Base-by-base conservation (phyloP, 768 basidiomycete genomes). In the Astraeus odoratus region DNA sequence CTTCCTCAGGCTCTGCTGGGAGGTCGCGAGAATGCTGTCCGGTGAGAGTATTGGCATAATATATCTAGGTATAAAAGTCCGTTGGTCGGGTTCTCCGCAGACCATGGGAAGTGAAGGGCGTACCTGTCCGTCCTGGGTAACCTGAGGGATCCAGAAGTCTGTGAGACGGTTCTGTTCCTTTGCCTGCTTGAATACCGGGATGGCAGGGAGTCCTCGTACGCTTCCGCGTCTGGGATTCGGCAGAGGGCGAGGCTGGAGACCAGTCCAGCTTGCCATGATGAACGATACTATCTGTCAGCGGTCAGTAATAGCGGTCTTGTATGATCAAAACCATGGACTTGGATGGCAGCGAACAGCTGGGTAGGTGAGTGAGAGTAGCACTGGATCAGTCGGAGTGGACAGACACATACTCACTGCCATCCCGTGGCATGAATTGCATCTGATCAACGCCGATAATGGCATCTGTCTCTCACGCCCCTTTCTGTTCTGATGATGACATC, bases 111-210 rank as follows among this genome's bases (percentile, higher is more conserved):
- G 4, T 31, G 46, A 48, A 44, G 45, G 47, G 63, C 71, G 52
- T 55, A 92, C 91, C 77, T 88, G 87, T 48, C 90, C 88, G 51
- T 85, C 78, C 12, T 73, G 63, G 2, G 86, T 83, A 39, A 95
- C 78, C 56, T 83, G 79, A 8, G 94, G 94, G 53, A 93, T 81
- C 94, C 94, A 97, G 60, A 84, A 93, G 54, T 94, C 86, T 53
- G 73, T 79, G 15, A 75, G 72, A 22, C 38, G 43, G 39, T 52
- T 35, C 2, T 48, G 39, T 2, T 39, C 44, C 15, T 57, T 36
- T 0, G 46, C n/a, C 10, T n/a, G 20, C 13, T 51, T 8, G 16
- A 33, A 26, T 16, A 48, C 36, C 33, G 61, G 61, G 33, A 63
- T 50, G 23, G 58, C 54, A n/a, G 61, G 61, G 16, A 63, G 58